Percentiles rank a stretch among this genome's conserved stretches.
phyloP scores from a whole-genome alignment of 2,329 filamentous ascomycete genomes.

The Cercospora brassicicola region DNA sequence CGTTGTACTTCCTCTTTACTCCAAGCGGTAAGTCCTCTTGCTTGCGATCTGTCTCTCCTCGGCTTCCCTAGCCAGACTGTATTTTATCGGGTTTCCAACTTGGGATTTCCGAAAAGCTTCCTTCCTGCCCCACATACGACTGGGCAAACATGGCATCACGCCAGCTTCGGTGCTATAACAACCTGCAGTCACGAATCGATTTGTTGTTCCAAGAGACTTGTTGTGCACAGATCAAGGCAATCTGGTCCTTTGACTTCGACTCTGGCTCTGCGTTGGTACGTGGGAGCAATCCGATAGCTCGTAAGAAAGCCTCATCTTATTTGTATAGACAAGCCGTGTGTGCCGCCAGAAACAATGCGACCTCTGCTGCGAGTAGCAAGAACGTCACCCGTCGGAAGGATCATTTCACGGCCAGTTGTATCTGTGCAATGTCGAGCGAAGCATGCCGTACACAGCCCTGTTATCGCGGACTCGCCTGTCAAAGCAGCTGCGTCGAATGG shows the following conservation, averaged over 20 bases:
- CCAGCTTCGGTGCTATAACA: not conserved
- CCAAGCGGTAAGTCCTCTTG: not conserved
- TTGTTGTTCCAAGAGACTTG: not conserved
- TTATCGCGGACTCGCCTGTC: slow-evolving; percentile 36
- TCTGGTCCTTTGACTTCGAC: not conserved
- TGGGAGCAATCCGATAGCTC: not conserved
- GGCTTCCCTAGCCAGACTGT: slow-evolving; percentile 1
- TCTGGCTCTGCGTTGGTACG: not conserved
- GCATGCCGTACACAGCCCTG: slow-evolving; percentile 36
- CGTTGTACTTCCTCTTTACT: not conserved
- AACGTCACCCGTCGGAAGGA: slow-evolving; percentile 19
- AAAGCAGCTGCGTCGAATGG: slow-evolving; percentile 36
- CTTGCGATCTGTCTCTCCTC: not conserved
- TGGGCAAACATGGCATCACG: not conserved
- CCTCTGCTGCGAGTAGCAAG: slow-evolving; percentile 3
- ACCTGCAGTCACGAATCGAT: not conserved
- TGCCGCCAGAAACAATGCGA: not conserved
- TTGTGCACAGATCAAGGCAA: not conserved
- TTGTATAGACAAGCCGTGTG: not conserved
- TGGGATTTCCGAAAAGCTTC: not conserved
- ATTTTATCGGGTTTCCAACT: not conserved
- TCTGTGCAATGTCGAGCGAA: slow-evolving; percentile 25
- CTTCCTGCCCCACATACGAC: not conserved
- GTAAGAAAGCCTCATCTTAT: not conserved
- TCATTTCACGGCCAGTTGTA: slow-evolving; percentile 16